Evolutionary conservation across 495 filamentous ascomycete genomes (phyloP).

Genomic region (Daldinia grandis): DNA sequence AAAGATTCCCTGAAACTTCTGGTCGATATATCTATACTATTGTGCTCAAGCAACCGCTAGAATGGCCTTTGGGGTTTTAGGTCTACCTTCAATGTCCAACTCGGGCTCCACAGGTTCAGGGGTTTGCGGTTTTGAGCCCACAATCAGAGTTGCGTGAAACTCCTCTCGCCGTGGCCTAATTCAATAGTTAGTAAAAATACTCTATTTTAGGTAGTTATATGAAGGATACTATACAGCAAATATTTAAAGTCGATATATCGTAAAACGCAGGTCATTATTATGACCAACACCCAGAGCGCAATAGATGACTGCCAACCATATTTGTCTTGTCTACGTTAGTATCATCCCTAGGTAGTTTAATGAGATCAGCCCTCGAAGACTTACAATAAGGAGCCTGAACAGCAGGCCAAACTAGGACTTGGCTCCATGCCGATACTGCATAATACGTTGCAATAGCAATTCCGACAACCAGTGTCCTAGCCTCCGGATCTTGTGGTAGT

Average conservation of each 20-base stretch:
- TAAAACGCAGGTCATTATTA: conserved; percentile 42
- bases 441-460: conserved; percentile 52
- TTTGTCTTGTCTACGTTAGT: conserved; percentile 38
- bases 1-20: neutral
- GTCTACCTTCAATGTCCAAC: conserved; percentile 16
- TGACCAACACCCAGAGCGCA: conserved; percentile 49
- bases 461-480: conserved; percentile 51
- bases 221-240: conserved; percentile 31
- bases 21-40: neutral
- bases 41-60: neutral
- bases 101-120: conserved; percentile 5
- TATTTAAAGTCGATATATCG: conserved; percentile 42
- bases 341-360: neutral
- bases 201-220: neutral
- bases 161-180: conserved; percentile 29
- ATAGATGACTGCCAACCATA: conserved; percentile 53
- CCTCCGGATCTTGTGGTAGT: conserved; percentile 52
- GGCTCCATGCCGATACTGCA: conserved; percentile 51
- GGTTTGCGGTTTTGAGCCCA: conserved; percentile 10
- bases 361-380: neutral
- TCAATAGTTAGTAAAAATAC: conserved; percentile 1
- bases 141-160: conserved; percentile 20
- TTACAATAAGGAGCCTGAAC: conserved; percentile 52
- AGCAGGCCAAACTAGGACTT: conserved; percentile 55
- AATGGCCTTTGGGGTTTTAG: conserved; percentile 6